Base-by-base conservation (phyloP, 2,329 filamentous ascomycete species). In the Alternaria consortialis region DNA sequence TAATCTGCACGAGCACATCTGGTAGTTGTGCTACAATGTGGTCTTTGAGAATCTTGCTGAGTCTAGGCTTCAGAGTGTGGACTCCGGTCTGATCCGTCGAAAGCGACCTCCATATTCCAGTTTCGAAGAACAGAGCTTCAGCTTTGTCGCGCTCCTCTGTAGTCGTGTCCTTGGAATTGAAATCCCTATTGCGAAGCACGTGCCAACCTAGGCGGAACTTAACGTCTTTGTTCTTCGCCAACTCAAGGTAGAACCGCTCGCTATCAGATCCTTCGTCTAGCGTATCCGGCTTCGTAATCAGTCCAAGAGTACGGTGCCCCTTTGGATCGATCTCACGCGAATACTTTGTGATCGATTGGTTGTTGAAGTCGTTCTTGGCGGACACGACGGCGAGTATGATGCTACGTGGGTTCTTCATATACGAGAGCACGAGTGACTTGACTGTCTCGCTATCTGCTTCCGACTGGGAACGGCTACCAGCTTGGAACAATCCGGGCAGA, bases 261-360 rank as follows among this genome's bases (percentile, higher is more conserved):
- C 76, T 79, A 1, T 77, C 72, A 0, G 80, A 82, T 0, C 77
- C 80, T 0, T 74, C 23, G 0, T 70, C 67, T 0, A 84, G 69
- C 0, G 77, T 72, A 60, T 87, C 85, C 0, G 84, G 83, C 64
- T 87, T 88, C 0, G 86, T 88, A 44, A 88, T 82, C 48, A 88
- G 78, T 0, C 86, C 84, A 0, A 88, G 73, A 0, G 86, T 88
- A 2, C 86, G 82, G 1, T 72, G 61, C 1, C 80, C 77, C 0
- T 76, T 63, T 1, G 77, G 79, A 65, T 88, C 85, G 34, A 86
- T 81, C 32, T 77, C 62, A n/a, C 80, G 77, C 0, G 81, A 81
- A 11, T 81, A 83, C 27, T 82, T 80, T 0, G 85, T 77, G 2
- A 91, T 83, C 2, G 80, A 77, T 67, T 91, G 88, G 20, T 87